Conservation (phyloP, 2,329 filamentous ascomycete species). For the Ophiostoma quercus region DNA sequence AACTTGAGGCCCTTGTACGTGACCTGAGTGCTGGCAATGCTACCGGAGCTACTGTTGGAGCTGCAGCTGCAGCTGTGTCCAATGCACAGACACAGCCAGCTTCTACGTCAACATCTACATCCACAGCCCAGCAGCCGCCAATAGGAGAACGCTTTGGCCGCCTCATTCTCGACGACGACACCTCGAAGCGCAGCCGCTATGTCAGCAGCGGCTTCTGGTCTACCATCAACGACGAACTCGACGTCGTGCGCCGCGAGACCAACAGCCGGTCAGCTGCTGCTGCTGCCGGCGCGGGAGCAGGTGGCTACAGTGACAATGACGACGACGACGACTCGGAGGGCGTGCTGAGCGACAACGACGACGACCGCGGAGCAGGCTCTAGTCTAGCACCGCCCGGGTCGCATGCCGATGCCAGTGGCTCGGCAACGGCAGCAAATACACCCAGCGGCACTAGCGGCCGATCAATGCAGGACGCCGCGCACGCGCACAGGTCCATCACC, state of each 20-base stretch:
- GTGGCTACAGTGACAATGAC: constrained; percentile 39
- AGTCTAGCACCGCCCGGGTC: not conserved
- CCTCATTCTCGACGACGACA: constrained; percentile 42
- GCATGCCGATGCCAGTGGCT: not conserved
- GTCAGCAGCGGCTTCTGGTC: constrained; percentile 53
- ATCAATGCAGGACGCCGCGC: constrained; percentile 34
- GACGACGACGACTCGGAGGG: constrained; percentile 29
- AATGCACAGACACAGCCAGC: not conserved
- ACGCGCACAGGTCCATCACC: constrained; percentile 38
- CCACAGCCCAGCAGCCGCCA: constrained; percentile 30
- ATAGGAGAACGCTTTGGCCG: constrained; percentile 41
- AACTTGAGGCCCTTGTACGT: constrained; percentile 48
- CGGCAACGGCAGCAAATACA: not conserved
- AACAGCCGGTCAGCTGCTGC: constrained; percentile 30
- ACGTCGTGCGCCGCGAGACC: constrained; percentile 42
- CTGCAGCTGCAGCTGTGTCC: not conserved
- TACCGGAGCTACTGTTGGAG: not conserved
- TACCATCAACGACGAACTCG: constrained; percentile 50
- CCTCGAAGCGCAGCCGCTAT: constrained; percentile 41
- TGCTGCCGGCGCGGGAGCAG: constrained; percentile 31
- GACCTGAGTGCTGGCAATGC: constrained; percentile 39
- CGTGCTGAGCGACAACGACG: constrained; percentile 31
- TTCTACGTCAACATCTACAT: not conserved
- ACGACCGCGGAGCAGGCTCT: not conserved
- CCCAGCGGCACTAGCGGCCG: not conserved